A percentile compares a stretch with the other conserved stretches of the same genome.
Conservation (phyloP, 2,329 filamentous ascomycete genomes). For the Exserohilum turcica region DNA sequence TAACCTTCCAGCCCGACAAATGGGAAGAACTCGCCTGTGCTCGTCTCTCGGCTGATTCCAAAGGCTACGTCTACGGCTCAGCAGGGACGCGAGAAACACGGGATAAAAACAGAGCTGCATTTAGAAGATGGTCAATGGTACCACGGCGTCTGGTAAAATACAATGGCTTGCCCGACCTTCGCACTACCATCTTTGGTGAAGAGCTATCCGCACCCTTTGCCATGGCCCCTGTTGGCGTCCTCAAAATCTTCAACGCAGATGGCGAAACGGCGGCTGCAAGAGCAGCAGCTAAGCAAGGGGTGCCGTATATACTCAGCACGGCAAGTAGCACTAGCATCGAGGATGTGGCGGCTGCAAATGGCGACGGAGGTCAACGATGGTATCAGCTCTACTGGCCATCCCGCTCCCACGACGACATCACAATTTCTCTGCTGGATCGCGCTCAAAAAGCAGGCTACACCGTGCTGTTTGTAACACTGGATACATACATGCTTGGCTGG, state of each 20-base stretch:
- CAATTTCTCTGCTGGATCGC: slow-evolving; percentile 64
- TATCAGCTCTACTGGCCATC: slow-evolving; percentile 78
- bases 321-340: slow-evolving; percentile 69
- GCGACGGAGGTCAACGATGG: slow-evolving; percentile 63
- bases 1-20: slow-evolving; percentile 40
- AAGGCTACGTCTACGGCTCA: slow-evolving; percentile 44
- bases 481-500: slow-evolving; percentile 73
- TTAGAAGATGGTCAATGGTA: slow-evolving; percentile 32
- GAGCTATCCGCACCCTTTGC: slow-evolving; percentile 60
- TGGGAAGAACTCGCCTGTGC: slow-evolving; percentile 32
- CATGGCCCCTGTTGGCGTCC: slow-evolving; percentile 72
- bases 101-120: slow-evolving; percentile 36
- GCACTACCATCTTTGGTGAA: slow-evolving; percentile 42
- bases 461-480: slow-evolving; percentile 72
- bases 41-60: slow-evolving; percentile 36
- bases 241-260: slow-evolving; percentile 69
- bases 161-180: slow-evolving; percentile 18
- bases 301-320: slow-evolving; percentile 72
- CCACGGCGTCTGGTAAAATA: slow-evolving; percentile 22
- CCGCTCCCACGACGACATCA: slow-evolving; percentile 68
- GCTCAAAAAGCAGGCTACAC: slow-evolving; percentile 67
- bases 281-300: slow-evolving; percentile 63
- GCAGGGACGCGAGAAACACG: slow-evolving; percentile 41
- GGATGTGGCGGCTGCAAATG: slow-evolving; percentile 65
- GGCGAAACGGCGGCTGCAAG: slow-evolving; percentile 67